Evolutionary conservation across 1,284 basidiomycete species (phyloP).

Genomic region (Golubevia sp.): DNA sequence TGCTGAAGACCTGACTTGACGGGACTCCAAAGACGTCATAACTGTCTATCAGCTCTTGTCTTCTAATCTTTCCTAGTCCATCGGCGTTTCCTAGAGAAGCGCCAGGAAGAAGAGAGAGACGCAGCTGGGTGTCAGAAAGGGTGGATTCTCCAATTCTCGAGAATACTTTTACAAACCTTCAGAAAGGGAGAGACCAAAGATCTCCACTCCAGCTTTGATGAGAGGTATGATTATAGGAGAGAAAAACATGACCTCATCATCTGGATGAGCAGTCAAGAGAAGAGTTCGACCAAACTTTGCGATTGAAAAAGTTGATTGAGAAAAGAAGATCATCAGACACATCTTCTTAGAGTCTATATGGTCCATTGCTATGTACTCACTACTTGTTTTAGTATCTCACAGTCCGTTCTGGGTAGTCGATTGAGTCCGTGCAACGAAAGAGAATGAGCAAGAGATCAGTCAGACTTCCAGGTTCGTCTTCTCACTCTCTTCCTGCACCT

Average conservation of each 20-base stretch:
- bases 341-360: too few relatives aligned
- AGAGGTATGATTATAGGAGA: conserved; percentile 34
- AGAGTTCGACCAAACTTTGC: conserved; percentile 10
- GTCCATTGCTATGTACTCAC: too few relatives aligned
- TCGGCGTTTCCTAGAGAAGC: conserved; percentile 31
- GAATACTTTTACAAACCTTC: conserved; percentile 5
- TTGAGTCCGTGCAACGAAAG: too few relatives aligned
- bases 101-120: not conserved
- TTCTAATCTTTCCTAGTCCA: conserved; percentile 26
- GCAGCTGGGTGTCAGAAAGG: too few relatives aligned
- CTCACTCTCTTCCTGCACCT: too few relatives aligned
- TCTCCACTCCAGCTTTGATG: conserved; percentile 9
- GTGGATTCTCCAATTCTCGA: too few relatives aligned
- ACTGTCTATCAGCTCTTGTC: conserved; percentile 28
- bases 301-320: too few relatives aligned
- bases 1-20: conserved; percentile 13
- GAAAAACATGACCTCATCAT: conserved; percentile 61
- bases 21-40: conserved; percentile 37
- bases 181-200: conserved; percentile 44
- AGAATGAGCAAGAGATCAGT: too few relatives aligned
- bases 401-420: too few relatives aligned
- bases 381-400: too few relatives aligned
- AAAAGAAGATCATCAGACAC: too few relatives aligned
- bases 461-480: too few relatives aligned
- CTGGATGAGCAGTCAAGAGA: conserved; percentile 55